Percentiles rank a stretch among this genome's conserved stretches.
These are phyloP conservation scores for Darksidea phi DNA, from an alignment of 495 filamentous ascomycete genomes.

Conservation along the genomic window DNA sequence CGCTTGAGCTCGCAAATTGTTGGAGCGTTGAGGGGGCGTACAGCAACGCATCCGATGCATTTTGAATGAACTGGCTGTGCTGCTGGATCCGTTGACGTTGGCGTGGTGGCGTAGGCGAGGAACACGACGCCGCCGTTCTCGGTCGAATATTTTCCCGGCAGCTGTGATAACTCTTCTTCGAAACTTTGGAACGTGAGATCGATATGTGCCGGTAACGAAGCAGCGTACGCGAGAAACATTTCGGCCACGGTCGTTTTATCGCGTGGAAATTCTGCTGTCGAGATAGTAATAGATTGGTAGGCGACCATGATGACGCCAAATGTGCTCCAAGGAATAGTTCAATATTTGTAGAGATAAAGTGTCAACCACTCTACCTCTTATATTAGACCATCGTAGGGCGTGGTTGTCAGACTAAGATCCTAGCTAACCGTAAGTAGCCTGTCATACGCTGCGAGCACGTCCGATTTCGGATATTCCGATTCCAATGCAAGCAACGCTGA, in stretches of 20 bases:
- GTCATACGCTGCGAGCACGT: too few species aligned
- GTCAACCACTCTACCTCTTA: too few species aligned
- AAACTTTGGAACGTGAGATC: constrained; percentile 62
- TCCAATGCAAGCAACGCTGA: too few species aligned
- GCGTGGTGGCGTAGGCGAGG: constrained; percentile 43
- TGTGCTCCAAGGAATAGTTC: too few species aligned
- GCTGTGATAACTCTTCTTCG: constrained; percentile 49
- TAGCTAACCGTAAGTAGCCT: too few species aligned
- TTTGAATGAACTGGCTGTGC: not conserved
- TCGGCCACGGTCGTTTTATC: constrained; percentile 42
- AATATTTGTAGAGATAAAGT: too few species aligned
- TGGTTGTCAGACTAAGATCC: too few species aligned
- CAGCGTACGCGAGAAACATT: constrained; percentile 56
- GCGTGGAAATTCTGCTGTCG: constrained; percentile 18
- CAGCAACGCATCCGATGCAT: constrained; percentile 55
- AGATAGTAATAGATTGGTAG: too few species aligned
- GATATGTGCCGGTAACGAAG: constrained; percentile 51
- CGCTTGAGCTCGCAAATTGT: constrained; percentile 62
- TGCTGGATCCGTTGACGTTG: not conserved
- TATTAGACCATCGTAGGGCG: constrained; percentile 33
- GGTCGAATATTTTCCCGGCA: constrained; percentile 56
- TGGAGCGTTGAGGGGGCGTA: constrained; percentile 39
- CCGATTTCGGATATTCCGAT: too few species aligned
- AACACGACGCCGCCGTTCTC: constrained; percentile 49
- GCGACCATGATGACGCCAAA: too few species aligned